Base-by-base conservation (phyloP, 2,329 filamentous ascomycete species). In the Neonectria neomacrospora region DNA sequence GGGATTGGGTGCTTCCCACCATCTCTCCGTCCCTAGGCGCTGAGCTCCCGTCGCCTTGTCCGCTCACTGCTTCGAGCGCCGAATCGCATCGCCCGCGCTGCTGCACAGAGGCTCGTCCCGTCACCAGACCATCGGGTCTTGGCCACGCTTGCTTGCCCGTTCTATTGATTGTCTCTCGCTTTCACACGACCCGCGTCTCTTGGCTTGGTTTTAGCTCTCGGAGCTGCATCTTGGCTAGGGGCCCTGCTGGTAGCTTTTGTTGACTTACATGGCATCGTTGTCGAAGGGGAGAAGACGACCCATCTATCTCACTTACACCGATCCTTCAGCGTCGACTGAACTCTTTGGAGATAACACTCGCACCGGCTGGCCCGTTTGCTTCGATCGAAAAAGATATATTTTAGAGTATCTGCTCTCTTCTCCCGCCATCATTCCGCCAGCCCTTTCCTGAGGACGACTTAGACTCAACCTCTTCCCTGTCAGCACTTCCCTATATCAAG, bases 71-170 rank as follows among this genome's bases (percentile, higher is more conserved):
- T 53, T 61, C 50, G 57, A 28, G 54, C 50, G 42, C 55, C 48
- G 45, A 60, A 63, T 64, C 52, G 34, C 64, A 69, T 65, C 52
- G 66, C 51, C 50, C 59, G 52, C 51, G 51, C 52, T 60, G 64
- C 70, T 73, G 71, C 71, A 73, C 55, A 58, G 45, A 48, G 64
- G 63, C 63, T 63, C 52, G 51, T 53, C 37, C 54, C 63, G 66
- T 73, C 71, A 73, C 71, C 67, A 57, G 64, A 64, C 71, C 64
- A 65, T 72, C 63, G 61, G 61, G 41, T 56, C 71, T 70, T 71
- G 69, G 71, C 70, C 58, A 41, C 50, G 16, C 54, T 64, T 71
- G 52, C 42, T 34, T 20, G 54, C 34, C 41, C 34, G 26, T 47
- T 32, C 37, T 41, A 41, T n/a, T 57, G 55, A 45, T 30, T 56